These are phyloP conservation scores for Nemania sp. DNA, from an alignment of 2,329 filamentous ascomycete species.

Conservation along the genomic window DNA sequence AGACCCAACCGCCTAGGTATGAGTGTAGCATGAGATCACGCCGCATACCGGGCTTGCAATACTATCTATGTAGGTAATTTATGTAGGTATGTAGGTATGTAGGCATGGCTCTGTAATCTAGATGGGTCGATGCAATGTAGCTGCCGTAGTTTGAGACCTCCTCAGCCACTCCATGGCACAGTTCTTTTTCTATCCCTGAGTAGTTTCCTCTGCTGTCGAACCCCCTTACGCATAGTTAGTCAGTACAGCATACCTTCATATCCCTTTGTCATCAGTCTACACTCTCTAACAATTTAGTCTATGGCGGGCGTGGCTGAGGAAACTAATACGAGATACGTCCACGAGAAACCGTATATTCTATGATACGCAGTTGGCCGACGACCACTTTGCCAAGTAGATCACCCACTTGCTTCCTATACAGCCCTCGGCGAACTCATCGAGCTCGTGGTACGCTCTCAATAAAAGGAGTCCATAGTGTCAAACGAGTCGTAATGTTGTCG, in stretches of 20 bases:
- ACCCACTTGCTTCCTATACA: not conserved
- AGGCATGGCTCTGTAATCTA: not conserved
- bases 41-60: not conserved
- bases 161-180: not conserved
- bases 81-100: too few relatives aligned
- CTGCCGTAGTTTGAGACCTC: not conserved
- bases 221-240: not conserved
- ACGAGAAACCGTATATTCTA: not conserved
- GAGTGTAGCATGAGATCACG: slow-evolving; percentile 22
- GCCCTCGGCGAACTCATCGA: not conserved
- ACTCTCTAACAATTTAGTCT: not conserved
- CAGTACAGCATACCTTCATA: not conserved
- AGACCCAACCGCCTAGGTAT: not conserved
- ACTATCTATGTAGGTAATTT: not conserved
- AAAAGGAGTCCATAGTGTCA: not conserved
- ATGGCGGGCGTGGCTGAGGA: not conserved
- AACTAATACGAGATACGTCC: not conserved
- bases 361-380: not conserved
- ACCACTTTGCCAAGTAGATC: not conserved
- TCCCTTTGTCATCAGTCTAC: not conserved
- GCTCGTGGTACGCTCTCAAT: not conserved
- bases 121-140: not conserved
- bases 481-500: slow-evolving; percentile 22
- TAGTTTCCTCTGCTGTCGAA: not conserved
- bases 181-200: not conserved